phyloP scores from a whole-genome alignment of 352 stramenopile species.

The Globisporangium yorkense region DNA sequence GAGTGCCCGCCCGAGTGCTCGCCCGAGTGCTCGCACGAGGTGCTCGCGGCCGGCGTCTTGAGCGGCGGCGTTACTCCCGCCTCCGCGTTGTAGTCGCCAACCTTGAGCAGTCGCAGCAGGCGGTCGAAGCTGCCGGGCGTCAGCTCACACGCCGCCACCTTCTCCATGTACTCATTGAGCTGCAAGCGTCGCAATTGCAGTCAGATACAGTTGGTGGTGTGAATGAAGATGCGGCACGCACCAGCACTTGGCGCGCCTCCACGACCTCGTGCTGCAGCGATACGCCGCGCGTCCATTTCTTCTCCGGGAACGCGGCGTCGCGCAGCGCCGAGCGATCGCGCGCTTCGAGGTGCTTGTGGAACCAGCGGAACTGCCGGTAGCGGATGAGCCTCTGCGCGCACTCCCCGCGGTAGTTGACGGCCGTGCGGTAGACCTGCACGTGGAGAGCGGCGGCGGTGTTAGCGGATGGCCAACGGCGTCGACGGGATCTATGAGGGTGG shows the following conservation, averaged over 20 bases:
- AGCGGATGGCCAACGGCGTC: too few species aligned
- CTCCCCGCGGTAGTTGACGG: conserved; percentile 43
- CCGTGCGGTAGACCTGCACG: conserved; percentile 51
- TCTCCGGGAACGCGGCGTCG: conserved; percentile 32
- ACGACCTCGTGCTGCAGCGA: conserved; percentile 45
- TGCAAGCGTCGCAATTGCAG: conserved; percentile 4
- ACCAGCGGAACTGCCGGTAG: conserved; percentile 45
- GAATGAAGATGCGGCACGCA: conserved; percentile 12
- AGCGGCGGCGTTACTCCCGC: neutral
- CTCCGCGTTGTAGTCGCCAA: conserved; percentile 35
- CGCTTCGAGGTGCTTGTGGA: conserved; percentile 38
- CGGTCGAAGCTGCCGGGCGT: conserved; percentile 26
- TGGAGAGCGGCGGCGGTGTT: too few species aligned
- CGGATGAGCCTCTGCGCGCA: conserved; percentile 62
- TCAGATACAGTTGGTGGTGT: too few species aligned
- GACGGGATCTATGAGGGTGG: too few species aligned
- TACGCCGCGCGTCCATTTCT: conserved; percentile 42
- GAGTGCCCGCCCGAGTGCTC: too few species aligned
- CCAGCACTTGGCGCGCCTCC: conserved; percentile 54
- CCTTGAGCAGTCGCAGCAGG: conserved; percentile 44
- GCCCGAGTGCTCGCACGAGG: neutral
- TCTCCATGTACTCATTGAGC: conserved; percentile 65
- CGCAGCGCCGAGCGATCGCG: conserved; percentile 1
- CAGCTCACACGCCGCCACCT: conserved; percentile 32
- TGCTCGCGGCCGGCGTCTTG: neutral